Evolutionary conservation across 306 rosid genomes (phyloP).

Genomic region (Alnus rubra): DNA sequence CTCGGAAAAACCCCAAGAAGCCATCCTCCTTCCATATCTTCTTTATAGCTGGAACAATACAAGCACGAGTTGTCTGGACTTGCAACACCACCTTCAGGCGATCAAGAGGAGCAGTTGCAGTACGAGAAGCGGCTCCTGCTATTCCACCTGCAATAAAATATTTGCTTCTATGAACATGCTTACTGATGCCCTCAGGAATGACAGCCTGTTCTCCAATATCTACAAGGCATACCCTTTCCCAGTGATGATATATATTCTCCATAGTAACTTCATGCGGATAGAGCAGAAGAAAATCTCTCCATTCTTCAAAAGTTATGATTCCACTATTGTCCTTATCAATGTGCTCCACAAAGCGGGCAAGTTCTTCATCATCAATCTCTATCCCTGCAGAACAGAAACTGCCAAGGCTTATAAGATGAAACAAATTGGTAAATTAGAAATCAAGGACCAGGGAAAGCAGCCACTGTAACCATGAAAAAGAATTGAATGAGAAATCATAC

Average conservation of each 20-base stretch:
- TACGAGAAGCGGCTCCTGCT: conserved; percentile 94
- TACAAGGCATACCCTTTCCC: conserved; percentile 89
- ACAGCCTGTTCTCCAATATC: conserved; percentile 93
- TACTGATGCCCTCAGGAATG: conserved; percentile 82
- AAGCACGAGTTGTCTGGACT: conserved; percentile 68
- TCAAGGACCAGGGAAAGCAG: neutral
- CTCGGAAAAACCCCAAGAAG: conserved; percentile 80
- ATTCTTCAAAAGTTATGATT: conserved; percentile 88
- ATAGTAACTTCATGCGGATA: conserved; percentile 95
- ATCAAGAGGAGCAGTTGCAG: conserved; percentile 93
- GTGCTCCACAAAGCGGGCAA: conserved; percentile 92
- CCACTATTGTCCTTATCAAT: conserved; percentile 96
- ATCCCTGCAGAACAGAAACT: conserved; percentile 71
- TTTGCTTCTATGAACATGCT: conserved; percentile 76
- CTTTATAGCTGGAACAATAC: conserved; percentile 66
- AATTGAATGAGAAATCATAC: no score
- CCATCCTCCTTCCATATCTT: conserved; percentile 75
- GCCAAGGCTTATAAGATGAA: conserved; percentile 59
- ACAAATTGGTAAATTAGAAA: conserved; percentile 10
- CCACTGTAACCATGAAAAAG: no score
- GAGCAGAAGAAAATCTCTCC: conserved; percentile 95
- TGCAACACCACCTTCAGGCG: conserved; percentile 85
- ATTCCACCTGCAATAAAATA: conserved; percentile 94
- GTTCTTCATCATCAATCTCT: conserved; percentile 91
- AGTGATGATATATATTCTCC: conserved; percentile 91